These are phyloP conservation scores for Jamesozyma spencerorum DNA, from an alignment of 805 yeast genomes.

Conservation along the genomic window DNA sequence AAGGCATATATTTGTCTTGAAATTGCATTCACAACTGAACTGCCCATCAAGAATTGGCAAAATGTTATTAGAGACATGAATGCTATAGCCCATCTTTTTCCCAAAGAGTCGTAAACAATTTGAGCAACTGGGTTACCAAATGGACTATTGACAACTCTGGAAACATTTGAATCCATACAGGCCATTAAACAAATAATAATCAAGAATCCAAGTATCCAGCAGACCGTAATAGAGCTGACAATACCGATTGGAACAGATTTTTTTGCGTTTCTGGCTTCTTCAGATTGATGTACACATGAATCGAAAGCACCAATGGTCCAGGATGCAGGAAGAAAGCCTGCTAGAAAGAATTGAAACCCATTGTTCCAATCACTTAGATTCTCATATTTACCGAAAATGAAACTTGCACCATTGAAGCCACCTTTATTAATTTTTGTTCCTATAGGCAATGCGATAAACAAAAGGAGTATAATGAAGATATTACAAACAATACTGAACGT, in stretches of 20 bases:
- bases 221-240: conserved; percentile 45
- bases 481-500: conserved; percentile 49
- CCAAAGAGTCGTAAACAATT: conserved; percentile 51
- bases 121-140: conserved; percentile 60
- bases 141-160: conserved; percentile 33
- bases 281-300: conserved; percentile 63
- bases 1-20: conserved; percentile 70
- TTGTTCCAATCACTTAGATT: conserved; percentile 47
- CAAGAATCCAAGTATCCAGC: conserved; percentile 51
- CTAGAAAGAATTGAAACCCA: conserved; percentile 48
- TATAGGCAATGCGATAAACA: conserved; percentile 56
- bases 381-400: conserved; percentile 45
- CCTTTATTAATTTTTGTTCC: conserved; percentile 37
- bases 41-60: conserved; percentile 60
- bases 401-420: conserved; percentile 40
- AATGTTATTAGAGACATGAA: conserved; percentile 50
- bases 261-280: conserved; percentile 54
- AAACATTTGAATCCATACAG: conserved; percentile 40
- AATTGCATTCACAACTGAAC: conserved; percentile 51
- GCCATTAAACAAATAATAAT: conserved; percentile 47
- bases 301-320: conserved; percentile 75
- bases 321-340: conserved; percentile 53
- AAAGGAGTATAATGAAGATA: conserved; percentile 41
- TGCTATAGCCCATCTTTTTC: conserved; percentile 56
- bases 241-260: conserved; percentile 59